Evolutionary conservation across 192 early-diverging fungal species (phyloP).

Genomic region (Backusella circina): DNA sequence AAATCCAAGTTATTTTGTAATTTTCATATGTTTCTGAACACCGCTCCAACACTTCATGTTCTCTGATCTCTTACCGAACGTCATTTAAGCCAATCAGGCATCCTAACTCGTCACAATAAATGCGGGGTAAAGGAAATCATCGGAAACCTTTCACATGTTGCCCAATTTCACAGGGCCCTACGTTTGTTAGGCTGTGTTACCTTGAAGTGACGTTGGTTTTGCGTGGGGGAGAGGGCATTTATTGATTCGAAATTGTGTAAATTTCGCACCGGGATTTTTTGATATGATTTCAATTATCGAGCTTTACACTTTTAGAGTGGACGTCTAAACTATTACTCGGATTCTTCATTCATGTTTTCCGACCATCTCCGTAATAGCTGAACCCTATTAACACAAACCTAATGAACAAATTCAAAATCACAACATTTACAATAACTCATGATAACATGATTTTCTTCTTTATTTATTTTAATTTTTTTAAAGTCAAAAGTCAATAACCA

Average conservation of each 20-base stretch:
- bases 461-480: too few relatives aligned
- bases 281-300: background rate
- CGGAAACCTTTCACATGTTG: conserved; percentile 16
- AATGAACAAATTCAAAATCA: too few relatives aligned
- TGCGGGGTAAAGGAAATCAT: conserved; percentile 19
- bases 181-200: background rate
- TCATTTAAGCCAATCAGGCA: conserved; percentile 12
- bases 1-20: conserved; percentile 11
- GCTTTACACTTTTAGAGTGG: background rate
- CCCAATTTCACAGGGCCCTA: background rate
- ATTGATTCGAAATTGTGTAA: background rate
- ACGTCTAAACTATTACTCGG: conserved; percentile 14
- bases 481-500: background rate
- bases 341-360: conserved; percentile 1
- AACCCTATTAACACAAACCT: background rate
- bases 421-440: too few relatives aligned
- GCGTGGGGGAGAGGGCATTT: background rate
- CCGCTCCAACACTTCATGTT: background rate
- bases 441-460: too few relatives aligned
- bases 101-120: background rate
- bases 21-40: conserved; percentile 18
- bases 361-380: conserved; percentile 1
- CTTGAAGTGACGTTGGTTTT: background rate
- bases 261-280: conserved; percentile 1
- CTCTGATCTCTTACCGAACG: background rate